These are phyloP conservation scores for Verticillium dahliae DNA, from an alignment of 2,329 filamentous ascomycete species.

Conservation along the genomic window DNA sequence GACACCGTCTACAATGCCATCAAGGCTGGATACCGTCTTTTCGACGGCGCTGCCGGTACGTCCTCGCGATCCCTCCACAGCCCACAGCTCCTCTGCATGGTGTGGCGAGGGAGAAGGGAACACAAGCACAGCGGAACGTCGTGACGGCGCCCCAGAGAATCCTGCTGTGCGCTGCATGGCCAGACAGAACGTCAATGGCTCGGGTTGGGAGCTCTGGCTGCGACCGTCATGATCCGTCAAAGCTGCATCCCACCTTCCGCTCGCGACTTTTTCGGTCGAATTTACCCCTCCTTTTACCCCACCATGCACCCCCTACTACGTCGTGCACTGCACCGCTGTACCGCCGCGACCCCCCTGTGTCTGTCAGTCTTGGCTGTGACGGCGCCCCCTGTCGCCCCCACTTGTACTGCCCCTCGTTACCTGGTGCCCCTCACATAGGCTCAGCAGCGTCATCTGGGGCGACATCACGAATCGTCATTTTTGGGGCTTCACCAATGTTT, in stretches of 20 bases:
- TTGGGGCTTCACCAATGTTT: not conserved
- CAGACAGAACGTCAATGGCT: not conserved
- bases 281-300: slow-evolving; percentile 1
- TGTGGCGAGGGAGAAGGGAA: not conserved
- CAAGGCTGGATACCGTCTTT: slow-evolving; percentile 54
- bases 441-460: not conserved
- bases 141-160: not conserved
- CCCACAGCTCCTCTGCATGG: not conserved
- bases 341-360: not conserved
- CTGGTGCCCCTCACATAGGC: not conserved
- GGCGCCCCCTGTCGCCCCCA: not conserved
- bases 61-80: slow-evolving; percentile 7
- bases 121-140: not conserved
- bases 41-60: slow-evolving; percentile 55
- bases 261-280: not conserved
- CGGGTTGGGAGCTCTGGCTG: not conserved
- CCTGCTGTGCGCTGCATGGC: not conserved
- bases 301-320: not conserved
- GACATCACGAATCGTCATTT: not conserved
- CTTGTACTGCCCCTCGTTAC: not conserved
- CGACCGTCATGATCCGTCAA: not conserved
- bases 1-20: slow-evolving; percentile 73
- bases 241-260: not conserved
- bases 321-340: not conserved
- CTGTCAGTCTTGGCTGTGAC: not conserved